A percentile compares a stretch with the other conserved stretches of the same genome.
These are phyloP conservation scores for Paramecium caudatum DNA, from an alignment of 73 alveolate genomes.

Conservation along the genomic window DNA sequence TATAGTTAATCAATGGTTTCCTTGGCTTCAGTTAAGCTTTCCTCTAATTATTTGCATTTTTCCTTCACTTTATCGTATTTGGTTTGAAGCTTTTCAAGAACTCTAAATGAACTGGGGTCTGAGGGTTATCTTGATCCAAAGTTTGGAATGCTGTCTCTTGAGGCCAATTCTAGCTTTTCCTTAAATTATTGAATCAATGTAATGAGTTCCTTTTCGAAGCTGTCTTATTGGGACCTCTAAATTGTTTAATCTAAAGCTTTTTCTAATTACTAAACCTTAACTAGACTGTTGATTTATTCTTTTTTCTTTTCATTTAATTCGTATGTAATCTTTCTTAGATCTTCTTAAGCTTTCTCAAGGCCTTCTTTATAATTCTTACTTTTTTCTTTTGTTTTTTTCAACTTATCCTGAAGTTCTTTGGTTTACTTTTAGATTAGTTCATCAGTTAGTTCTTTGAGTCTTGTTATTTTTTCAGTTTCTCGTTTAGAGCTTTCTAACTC, in stretches of 20 bases:
- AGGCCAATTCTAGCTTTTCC: constrained; percentile 1
- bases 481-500: constrained; percentile 28
- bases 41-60: not conserved
- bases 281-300: not conserved
- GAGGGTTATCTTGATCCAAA: not conserved
- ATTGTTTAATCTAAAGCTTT: constrained; percentile 50
- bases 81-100: not conserved
- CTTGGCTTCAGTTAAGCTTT: too few species aligned
- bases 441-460: constrained; percentile 32
- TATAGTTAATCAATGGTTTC: not conserved
- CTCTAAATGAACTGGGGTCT: constrained; percentile 35
- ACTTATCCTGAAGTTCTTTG: not conserved
- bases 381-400: not conserved
- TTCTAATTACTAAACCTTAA: constrained; percentile 20
- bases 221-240: not conserved
- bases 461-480: constrained; percentile 26
- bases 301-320: constrained; percentile 52
- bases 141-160: not conserved
- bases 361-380: not conserved
- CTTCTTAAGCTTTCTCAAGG: not conserved
- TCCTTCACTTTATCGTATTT: constrained; percentile 15
- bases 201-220: not conserved
- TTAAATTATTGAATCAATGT: not conserved
- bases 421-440: constrained; percentile 5
- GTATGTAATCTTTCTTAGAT: not conserved